Conservation (phyloP, 768 basidiomycete genomes). For the Favolaschia claudopus region DNA sequence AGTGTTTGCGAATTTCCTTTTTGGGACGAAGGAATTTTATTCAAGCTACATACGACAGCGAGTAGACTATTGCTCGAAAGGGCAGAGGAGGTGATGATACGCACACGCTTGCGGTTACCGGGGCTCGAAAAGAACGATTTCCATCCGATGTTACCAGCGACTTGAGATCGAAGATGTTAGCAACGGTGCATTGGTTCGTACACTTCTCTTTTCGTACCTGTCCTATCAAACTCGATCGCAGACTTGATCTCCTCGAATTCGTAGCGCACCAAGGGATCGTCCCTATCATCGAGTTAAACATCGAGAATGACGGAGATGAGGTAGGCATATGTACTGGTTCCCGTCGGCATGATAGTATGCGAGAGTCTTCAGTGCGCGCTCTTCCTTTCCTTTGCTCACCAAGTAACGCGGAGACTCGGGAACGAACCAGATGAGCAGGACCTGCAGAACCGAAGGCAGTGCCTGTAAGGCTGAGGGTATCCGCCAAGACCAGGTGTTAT, state of each 20-base stretch:
- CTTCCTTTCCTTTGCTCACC: slow-evolving; percentile 49
- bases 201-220: slow-evolving; percentile 45
- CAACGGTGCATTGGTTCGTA: slow-evolving; percentile 50
- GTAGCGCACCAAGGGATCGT: slow-evolving; percentile 55
- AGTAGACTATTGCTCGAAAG: too few species aligned
- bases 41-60: too few species aligned
- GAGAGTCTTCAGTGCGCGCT: slow-evolving; percentile 53
- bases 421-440: slow-evolving; percentile 51
- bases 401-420: slow-evolving; percentile 60
- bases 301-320: too few species aligned
- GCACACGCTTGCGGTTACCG: slow-evolving; percentile 62
- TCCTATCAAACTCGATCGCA: slow-evolving; percentile 56
- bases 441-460: slow-evolving; percentile 48
- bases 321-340: slow-evolving; percentile 48
- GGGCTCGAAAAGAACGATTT: slow-evolving; percentile 52
- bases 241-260: slow-evolving; percentile 69
- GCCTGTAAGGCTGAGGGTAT: slow-evolving; percentile 62
- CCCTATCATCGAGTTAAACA: too few species aligned
- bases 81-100: slow-evolving; percentile 58
- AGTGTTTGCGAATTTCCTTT: too few species aligned
- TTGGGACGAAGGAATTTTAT: too few species aligned
- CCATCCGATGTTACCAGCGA: slow-evolving; percentile 50
- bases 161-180: slow-evolving; percentile 50
- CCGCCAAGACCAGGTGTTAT: slow-evolving; percentile 64
- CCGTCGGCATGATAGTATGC: slow-evolving; percentile 62